Evolutionary conservation across 1,139 yeast species (phyloP), one percentile per base, ranked within the genome.

Genomic region (Kodamaea ohmeri): DNA sequence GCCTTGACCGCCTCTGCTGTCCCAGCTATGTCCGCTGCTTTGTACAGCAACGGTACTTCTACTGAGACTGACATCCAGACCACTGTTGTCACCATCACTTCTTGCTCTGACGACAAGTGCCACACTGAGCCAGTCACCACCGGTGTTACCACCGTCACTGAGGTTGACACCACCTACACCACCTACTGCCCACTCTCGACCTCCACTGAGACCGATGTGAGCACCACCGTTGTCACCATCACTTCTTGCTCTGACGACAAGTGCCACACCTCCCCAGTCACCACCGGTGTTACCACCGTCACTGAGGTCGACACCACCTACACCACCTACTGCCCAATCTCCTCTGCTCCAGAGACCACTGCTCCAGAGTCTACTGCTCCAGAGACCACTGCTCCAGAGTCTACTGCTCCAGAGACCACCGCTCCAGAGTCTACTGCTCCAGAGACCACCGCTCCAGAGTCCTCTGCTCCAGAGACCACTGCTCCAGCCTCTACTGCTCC

Each of bases 231-330:
- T 18, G 27, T 35, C 32, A 38, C 41, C 29, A 37, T 42, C 31
- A 45, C 48, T 15, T 32, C 40, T n/a, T 63, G 68, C 53, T 43
- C 53, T 24, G 53, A 51, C 45, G 42, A 52, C 50, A 45, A 43
- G 51, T 50, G 49, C 50, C 34, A 54, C 31, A 51, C 51, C 27
- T 47, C 48, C 19, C 57, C 64, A n/a, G 55, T 50, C 38, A 63
- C 72, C 43, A 65, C 73, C 33, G 71, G 70, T 48, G 44, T 64
- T 27, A 61, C 70, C 41, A 56, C 64, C 29, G 56, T 60, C 43
- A 42, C 47, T 18, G 46, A 48, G 25, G 53, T 60, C 4, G 45
- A 44, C 49, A 63, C 66, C 37, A 42, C 53, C 35, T 61, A 59
- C 56, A 56, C 63, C 39, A 62, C 67, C 35, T 60, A 54, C 53